A percentile compares a stretch with the other conserved stretches of the same genome.
These are phyloP conservation scores for Breynia disticha DNA, from an alignment of 441 rosid species.

Conservation along the genomic window DNA sequence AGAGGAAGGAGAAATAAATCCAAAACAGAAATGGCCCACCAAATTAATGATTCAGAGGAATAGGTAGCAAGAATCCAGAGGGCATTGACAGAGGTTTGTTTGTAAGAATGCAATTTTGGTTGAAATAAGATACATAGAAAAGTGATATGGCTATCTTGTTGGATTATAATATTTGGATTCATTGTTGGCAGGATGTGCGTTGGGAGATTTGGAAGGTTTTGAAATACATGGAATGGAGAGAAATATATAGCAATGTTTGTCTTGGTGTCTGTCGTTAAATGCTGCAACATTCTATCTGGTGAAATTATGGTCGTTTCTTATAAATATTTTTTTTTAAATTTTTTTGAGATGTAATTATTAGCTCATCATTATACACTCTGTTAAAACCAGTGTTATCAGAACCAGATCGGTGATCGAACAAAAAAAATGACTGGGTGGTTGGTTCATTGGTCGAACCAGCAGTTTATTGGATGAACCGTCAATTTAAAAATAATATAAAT, in stretches of 20 bases:
- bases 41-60: constrained; percentile 31
- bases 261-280: constrained; percentile 42
- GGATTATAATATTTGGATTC: constrained; percentile 6
- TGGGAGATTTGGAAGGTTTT: constrained; percentile 35
- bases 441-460: too few species aligned
- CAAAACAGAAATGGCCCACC: constrained; percentile 29
- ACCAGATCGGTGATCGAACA: too few species aligned
- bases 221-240: constrained; percentile 14
- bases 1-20: constrained; percentile 7
- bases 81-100: constrained; percentile 26
- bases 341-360: too few species aligned
- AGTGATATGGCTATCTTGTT: too few species aligned
- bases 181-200: constrained; percentile 2
- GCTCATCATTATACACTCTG: too few species aligned
- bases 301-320: background rate
- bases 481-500: too few species aligned
- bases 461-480: too few species aligned
- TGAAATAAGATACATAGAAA: too few species aligned
- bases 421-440: too few species aligned
- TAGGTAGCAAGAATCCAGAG: constrained; percentile 30
- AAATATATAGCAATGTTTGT: constrained; percentile 35
- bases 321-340: background rate
- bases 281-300: constrained; percentile 45
- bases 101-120: constrained; percentile 2
- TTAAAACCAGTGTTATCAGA: too few species aligned